Base-by-base conservation (phyloP, 345 rosid species). In the Mercurialis annua region DNA sequence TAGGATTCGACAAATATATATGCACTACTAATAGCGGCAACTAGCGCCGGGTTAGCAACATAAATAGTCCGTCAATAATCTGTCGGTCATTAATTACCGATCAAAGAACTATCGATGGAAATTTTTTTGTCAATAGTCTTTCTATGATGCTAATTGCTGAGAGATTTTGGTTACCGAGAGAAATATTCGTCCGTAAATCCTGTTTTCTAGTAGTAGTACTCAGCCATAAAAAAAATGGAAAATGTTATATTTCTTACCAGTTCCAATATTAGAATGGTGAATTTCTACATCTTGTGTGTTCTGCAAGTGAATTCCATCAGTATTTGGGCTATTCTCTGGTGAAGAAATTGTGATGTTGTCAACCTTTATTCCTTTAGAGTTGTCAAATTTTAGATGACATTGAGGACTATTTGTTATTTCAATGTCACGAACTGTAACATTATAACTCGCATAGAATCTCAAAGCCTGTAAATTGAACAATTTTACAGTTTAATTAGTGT, bases 251-350 rank as follows among this genome's bases (percentile, higher is more conserved):
- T 30, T 56, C 78, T 76, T 85, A 88, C 96, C 98, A 18, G 90
- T 81, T 14, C 80, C 88, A 46, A 90, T 86, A 68, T 83, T 72
- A 18, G 89, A 85, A 73, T 90, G 89, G 17, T 80, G 82, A 62
- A 92, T 92, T 78, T 90, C 91, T 15, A 88, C 93, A 43, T 90
- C 82, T 69, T 73, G 77, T 40, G 97, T 83, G 77, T 87, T 88
- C 60, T 90, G 98, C 27, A 90, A 85, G 80, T 90, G 98, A 72
- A 92, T 92, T 2, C 96, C 98, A 49, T 90, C 98, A 17, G 98
- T 90, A 65, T 92, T 88, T 40, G 96, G 92, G 71, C 96, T 90
- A 24, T 71, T 73, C 58, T 67, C 82, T 4, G 97, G 98, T 1
- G 98, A 86, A 64, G 78, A 80, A 29, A 92, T 86, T 5, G 91